A percentile compares a stretch with the other conserved stretches of the same genome.
Conservation (phyloP, 148 eudicot species). For the Chenopodium formosanum region DNA sequence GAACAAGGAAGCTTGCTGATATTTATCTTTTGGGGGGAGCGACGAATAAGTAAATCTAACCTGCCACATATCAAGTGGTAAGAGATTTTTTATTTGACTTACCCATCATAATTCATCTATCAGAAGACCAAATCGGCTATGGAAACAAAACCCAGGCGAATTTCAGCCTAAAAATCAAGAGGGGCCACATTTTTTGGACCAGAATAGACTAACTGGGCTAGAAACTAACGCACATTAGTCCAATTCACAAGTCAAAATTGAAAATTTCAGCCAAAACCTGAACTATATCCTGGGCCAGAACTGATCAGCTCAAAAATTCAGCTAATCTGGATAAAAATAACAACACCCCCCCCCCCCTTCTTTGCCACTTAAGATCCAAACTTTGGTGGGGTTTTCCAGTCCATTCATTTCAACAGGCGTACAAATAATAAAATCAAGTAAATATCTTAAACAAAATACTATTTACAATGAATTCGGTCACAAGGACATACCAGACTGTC, state of each 20-base stretch:
- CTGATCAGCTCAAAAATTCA: background rate
- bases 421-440: background rate
- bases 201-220: too few relatives aligned
- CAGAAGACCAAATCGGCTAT: too few relatives aligned
- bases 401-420: background rate
- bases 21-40: too few relatives aligned
- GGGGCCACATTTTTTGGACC: background rate
- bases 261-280: background rate
- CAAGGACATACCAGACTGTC: constrained; percentile 2
- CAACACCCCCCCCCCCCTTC: too few relatives aligned
- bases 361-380: background rate
- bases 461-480: background rate
- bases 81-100: too few relatives aligned
- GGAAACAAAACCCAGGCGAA: background rate
- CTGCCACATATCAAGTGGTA: too few relatives aligned
- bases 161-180: background rate
- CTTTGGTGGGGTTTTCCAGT: background rate
- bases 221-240: background rate
- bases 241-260: background rate
- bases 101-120: too few relatives aligned
- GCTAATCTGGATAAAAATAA: background rate
- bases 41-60: too few relatives aligned
- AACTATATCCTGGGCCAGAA: background rate
- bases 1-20: too few relatives aligned
- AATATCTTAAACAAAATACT: background rate